Conservation (phyloP, 108 stramenopile species). For the Hondaea fermentalgiana region DNA sequence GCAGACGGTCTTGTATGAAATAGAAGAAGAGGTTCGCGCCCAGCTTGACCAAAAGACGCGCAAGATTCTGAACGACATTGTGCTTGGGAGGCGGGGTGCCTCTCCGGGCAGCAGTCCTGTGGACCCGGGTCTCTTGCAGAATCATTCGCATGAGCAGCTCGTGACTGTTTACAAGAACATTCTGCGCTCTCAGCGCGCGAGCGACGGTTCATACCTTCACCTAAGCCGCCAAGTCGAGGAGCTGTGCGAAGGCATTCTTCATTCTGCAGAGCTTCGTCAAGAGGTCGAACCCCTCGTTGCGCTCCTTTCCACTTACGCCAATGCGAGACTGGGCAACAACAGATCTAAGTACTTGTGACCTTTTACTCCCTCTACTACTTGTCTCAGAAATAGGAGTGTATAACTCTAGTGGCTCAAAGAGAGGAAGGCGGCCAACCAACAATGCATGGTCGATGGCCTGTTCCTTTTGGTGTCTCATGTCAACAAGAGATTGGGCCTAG, state of each 20-base stretch:
- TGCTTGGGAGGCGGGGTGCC: background rate
- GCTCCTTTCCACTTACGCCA: background rate
- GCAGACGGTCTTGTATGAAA: background rate
- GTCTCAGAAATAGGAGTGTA: no score
- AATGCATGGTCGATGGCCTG: no score
- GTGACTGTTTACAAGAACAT: background rate
- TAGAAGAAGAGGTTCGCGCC: background rate
- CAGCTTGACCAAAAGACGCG: background rate
- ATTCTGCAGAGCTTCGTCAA: background rate
- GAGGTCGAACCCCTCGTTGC: conserved; percentile 7
- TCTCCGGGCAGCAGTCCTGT: background rate
- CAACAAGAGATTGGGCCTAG: no score
- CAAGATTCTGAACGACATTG: background rate
- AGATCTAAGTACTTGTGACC: background rate
- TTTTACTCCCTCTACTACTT: no score
- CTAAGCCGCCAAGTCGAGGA: background rate
- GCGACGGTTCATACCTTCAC: background rate
- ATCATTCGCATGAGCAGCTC: background rate
- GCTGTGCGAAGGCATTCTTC: background rate
- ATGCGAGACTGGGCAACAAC: background rate
- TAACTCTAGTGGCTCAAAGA: no score
- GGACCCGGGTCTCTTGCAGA: background rate
- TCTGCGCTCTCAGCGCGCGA: background rate
- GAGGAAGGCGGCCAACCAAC: no score
- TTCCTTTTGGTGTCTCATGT: no score